Base-by-base conservation (phyloP, 345 rosid genomes). In the Gossypium raimondii region DNA sequence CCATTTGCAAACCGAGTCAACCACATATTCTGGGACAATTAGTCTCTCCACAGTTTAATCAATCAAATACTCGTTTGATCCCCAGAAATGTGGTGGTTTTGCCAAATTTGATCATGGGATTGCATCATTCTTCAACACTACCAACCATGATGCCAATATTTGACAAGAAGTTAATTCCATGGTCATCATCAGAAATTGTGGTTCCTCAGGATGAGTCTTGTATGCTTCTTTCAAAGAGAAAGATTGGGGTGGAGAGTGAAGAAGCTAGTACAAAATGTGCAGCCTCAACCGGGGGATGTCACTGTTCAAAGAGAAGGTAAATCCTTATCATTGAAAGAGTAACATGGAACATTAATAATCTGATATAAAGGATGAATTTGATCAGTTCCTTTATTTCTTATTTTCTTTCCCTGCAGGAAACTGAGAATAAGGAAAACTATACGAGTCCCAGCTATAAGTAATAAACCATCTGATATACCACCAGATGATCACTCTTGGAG, bases 401-500 rank as follows among this genome's bases (percentile, higher is more conserved):
- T 34, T 34, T 34, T 34, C 41, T 34, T 34, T 34, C 41, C 41
- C 41, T 34, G 55, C 55, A 51, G 55, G 18, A 51, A 16, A 56
- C 60, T 45, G 65, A 70, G 77, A 73, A 73, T 72, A 51, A 82
- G 60, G 81, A 85, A 75, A 77, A 76, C 57, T 12, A 18, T 78
- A 64, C 38, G 74, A 27, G 84, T 82, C n/a, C 82, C 86, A 2
- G 84, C 77, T 5, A 12, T 60, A 17, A 79, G 84, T 63, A 67
- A 70, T 62, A 82, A 81, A 24, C 24, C 55, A 38, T 77, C 82
- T 41, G 87, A 74, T 48, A 72, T 85, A 67, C 77, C 87, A 11
- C 70, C 80, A 16, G 84, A 85, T 65, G 82, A 81, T 50, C 44
- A 72, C 38, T 63, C 82, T 3, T 82, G 85, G 87, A 76, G 84